Percentiles rank a stretch among this genome's conserved stretches.
Evolutionary conservation across 768 basidiomycete species (phyloP).

Genomic region (Boletellus ananas): DNA sequence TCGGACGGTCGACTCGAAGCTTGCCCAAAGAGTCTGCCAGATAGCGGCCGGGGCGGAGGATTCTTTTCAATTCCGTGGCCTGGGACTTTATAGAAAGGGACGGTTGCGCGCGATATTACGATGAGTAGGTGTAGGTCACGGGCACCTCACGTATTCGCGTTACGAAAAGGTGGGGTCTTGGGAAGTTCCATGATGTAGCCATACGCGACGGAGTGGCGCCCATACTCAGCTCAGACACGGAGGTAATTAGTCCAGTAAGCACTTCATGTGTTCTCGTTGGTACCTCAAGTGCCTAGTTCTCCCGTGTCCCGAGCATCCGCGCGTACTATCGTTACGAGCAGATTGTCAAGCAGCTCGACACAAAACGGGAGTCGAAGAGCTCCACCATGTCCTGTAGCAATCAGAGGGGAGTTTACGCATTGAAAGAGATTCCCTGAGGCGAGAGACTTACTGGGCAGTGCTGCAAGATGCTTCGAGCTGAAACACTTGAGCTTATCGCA

Average conservation of each 20-base stretch:
- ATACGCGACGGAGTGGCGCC: not conserved
- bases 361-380: not conserved
- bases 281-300: not conserved
- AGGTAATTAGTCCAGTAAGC: not conserved
- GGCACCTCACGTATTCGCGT: not conserved
- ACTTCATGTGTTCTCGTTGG: not conserved
- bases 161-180: not conserved
- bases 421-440: not conserved
- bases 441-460: not conserved
- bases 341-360: not conserved
- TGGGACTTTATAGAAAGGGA: slow-evolving; percentile 1
- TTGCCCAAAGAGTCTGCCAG: not conserved
- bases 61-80: not conserved
- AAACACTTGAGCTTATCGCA: not conserved
- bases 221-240: not conserved
- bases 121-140: not conserved
- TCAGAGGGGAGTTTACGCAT: not conserved
- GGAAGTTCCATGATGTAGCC: not conserved
- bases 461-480: not conserved
- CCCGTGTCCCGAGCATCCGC: not conserved
- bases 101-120: not conserved
- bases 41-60: not conserved
- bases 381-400: not conserved
- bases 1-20: not conserved
- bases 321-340: not conserved